phyloP scores from a whole-genome alignment of 2,329 filamentous ascomycete genomes.

The Hypoxylon sp. region DNA sequence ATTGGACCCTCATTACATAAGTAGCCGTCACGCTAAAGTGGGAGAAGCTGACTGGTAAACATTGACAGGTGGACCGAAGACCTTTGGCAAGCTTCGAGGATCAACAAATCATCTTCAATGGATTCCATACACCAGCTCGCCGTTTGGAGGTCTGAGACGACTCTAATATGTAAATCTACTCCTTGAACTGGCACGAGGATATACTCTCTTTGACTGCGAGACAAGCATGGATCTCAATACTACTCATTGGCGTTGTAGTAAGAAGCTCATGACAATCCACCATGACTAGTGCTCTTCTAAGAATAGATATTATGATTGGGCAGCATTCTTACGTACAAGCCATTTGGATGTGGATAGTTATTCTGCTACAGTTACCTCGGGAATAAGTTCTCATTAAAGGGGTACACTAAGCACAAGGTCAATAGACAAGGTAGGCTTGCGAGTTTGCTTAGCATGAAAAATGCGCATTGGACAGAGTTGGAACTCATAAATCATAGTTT shows the following conservation, averaged over 20 bases:
- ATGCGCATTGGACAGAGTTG: background rate
- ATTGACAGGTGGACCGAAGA: conserved; percentile 17
- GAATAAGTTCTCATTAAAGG: conserved; percentile 13
- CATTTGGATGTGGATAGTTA: conserved; percentile 16
- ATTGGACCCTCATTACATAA: conserved; percentile 13
- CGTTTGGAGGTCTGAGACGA: background rate
- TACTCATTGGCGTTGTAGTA: background rate
- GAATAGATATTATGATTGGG: background rate
- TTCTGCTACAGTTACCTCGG: background rate
- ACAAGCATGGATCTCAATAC: background rate
- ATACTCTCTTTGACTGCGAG: background rate
- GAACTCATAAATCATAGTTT: conserved; percentile 9
- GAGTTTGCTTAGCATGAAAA: background rate
- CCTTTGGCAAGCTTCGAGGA: background rate
- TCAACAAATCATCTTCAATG: conserved; percentile 1
- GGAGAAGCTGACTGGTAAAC: background rate
- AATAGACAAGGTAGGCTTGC: background rate
- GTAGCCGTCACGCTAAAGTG: conserved; percentile 19
- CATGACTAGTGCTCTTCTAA: background rate
- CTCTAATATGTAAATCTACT: background rate
- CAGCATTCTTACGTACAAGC: background rate
- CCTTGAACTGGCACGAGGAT: background rate
- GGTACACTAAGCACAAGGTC: conserved; percentile 8
- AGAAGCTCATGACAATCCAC: background rate
- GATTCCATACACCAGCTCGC: background rate